Conservation (phyloP, 176 grass and related monocot species). For the Oryza rufipogon region DNA sequence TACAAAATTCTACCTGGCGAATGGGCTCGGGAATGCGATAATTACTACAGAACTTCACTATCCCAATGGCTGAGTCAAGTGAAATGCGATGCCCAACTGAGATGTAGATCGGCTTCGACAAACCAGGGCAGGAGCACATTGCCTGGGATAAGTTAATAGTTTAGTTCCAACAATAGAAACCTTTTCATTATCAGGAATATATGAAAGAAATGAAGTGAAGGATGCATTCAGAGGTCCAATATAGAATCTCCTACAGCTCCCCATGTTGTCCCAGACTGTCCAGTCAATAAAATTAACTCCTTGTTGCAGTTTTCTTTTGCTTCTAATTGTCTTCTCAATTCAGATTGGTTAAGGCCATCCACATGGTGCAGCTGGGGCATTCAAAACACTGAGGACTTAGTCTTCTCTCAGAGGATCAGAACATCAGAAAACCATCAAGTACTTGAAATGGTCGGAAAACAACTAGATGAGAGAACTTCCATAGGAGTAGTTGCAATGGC, state of each 20-base stretch:
- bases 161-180: neutral
- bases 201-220: neutral
- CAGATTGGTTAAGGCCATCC: conserved; percentile 77
- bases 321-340: conserved; percentile 64
- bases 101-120: conserved; percentile 72
- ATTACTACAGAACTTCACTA: conserved; percentile 69
- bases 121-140: conserved; percentile 55
- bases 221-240: neutral
- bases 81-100: conserved; percentile 87
- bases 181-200: neutral
- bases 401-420: neutral
- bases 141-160: conserved; percentile 48
- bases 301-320: conserved; percentile 56
- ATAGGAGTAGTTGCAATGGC: neutral
- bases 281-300: conserved; percentile 65
- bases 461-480: neutral
- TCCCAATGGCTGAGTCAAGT: conserved; percentile 56
- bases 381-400: conserved; percentile 29
- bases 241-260: conserved; percentile 57
- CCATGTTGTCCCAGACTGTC: conserved; percentile 70
- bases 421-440: neutral
- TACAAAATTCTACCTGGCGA: conserved; percentile 65
- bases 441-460: neutral
- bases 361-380: conserved; percentile 78
- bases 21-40: conserved; percentile 86